phyloP scores from a whole-genome alignment of 2,329 filamentous ascomycete genomes.

The Aspergillus ustus region DNA sequence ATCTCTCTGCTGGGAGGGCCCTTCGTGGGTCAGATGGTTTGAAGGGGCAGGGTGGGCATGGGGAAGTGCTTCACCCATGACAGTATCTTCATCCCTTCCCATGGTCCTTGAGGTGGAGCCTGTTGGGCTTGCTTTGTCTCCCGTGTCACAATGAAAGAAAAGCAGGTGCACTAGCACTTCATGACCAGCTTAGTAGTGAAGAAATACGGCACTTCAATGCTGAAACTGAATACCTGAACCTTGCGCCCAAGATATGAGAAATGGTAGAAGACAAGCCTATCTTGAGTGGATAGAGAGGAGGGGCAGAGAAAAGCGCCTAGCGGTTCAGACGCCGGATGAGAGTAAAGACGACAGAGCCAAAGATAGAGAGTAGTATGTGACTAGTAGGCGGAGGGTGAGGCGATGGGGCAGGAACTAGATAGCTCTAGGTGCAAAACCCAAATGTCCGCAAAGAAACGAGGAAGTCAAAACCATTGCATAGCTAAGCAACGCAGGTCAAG shows the following conservation, averaged over 20 bases:
- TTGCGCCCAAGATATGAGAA: not conserved
- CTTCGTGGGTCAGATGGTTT: conserved; percentile 20
- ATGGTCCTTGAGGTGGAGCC: conserved; percentile 23
- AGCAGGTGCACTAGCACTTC: conserved; percentile 18
- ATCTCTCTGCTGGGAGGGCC: conserved; percentile 21
- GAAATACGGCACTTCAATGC: not conserved
- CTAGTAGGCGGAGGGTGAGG: not conserved
- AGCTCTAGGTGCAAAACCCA: conserved; percentile 15
- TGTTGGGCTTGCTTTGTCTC: conserved; percentile 16
- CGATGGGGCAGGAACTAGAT: conserved; percentile 16
- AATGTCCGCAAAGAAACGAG: conserved; percentile 8
- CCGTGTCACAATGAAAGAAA: conserved; percentile 4
- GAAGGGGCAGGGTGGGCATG: conserved; percentile 26
- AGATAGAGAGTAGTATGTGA: not conserved
- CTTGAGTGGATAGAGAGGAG: not conserved
- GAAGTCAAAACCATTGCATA: conserved; percentile 11
- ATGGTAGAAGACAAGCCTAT: not conserved
- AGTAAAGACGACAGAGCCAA: not conserved
- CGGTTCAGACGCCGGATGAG: not conserved
- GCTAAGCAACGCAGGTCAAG: conserved; percentile 2
- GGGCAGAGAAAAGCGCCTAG: not conserved
- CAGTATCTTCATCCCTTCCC: conserved; percentile 46
- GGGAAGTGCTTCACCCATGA: conserved; percentile 41
- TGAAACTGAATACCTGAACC: not conserved
- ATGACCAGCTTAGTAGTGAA: conserved; percentile 21